Evolutionary conservation across 2,329 filamentous ascomycete species (phyloP).

Genomic region (Fusarium illudens): DNA sequence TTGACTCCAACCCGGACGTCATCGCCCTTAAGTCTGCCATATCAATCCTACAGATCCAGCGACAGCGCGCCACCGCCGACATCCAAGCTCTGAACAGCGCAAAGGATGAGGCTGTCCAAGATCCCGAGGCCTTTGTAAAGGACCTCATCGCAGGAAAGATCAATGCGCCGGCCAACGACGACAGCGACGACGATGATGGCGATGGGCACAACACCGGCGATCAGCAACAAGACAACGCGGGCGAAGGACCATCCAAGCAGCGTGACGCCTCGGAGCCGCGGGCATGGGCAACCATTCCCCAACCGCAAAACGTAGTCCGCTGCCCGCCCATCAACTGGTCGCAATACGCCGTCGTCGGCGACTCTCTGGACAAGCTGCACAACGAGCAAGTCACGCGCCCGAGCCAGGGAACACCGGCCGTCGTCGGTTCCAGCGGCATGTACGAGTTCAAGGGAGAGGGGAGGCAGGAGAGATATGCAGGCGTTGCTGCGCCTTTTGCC

Average conservation of each 20-base stretch:
- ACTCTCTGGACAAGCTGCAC: slow-evolving; percentile 82
- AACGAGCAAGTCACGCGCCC: slow-evolving; percentile 78
- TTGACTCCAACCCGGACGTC: slow-evolving; percentile 79
- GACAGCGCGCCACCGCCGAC: slow-evolving; percentile 78
- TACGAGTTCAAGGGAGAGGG: slow-evolving; percentile 61
- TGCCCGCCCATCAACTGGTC: slow-evolving; percentile 94
- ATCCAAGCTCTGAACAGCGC: slow-evolving; percentile 74
- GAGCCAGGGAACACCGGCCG: slow-evolving; percentile 61
- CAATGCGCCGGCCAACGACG: slow-evolving; percentile 44
- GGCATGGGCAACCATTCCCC: slow-evolving; percentile 73
- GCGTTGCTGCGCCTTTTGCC: slow-evolving; percentile 65
- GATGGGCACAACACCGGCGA: slow-evolving; percentile 44
- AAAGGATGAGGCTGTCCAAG: slow-evolving; percentile 73
- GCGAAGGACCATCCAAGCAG: slow-evolving; percentile 35
- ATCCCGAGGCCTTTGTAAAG: slow-evolving; percentile 76
- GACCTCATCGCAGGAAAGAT: slow-evolving; percentile 73
- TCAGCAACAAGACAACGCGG: slow-evolving; percentile 36
- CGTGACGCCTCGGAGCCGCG: slow-evolving; percentile 37
- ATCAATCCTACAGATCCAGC: slow-evolving; percentile 86
- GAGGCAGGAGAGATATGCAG: slow-evolving; percentile 56
- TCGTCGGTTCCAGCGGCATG: slow-evolving; percentile 53
- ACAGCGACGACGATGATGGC: slow-evolving; percentile 43
- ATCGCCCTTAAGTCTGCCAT: slow-evolving; percentile 88
- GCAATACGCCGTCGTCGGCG: slow-evolving; percentile 88
- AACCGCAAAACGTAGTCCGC: slow-evolving; percentile 82